Percentiles rank a stretch among this genome's conserved stretches.
These are phyloP conservation scores for Silene conica DNA, from an alignment of 148 eudicot species.

Conservation along the genomic window DNA sequence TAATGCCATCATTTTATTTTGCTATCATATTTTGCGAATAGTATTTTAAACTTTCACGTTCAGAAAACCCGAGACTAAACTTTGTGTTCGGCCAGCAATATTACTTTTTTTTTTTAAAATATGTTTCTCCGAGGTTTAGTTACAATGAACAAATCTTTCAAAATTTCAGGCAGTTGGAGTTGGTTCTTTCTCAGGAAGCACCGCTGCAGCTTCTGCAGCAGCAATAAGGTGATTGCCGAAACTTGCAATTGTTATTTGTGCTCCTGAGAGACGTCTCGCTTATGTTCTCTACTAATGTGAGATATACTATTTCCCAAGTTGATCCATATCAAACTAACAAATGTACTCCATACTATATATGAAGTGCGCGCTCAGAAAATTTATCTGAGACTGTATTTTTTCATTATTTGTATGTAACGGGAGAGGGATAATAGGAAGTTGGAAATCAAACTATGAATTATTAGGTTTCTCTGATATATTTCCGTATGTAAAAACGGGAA, in stretches of 20 bases:
- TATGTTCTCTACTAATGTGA: neutral
- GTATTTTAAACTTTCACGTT: neutral
- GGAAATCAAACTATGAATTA: neutral
- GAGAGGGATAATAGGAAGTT: neutral
- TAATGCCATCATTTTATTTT: too few species aligned
- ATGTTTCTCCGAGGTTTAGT: neutral
- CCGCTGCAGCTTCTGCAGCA: slow-evolving; percentile 96
- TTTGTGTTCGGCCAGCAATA: neutral
- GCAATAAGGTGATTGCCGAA: slow-evolving; percentile 68
- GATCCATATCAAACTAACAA: too few species aligned
- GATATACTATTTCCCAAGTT: too few species aligned
- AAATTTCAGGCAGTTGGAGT: slow-evolving; percentile 87
- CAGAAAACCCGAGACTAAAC: neutral
- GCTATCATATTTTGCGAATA: too few species aligned
- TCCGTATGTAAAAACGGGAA: slow-evolving; percentile 6
- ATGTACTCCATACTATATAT: neutral
- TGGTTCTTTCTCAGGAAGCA: slow-evolving; percentile 78
- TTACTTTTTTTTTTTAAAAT: neutral
- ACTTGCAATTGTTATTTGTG: neutral
- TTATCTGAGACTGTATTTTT: neutral
- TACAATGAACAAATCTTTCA: slow-evolving; percentile 3
- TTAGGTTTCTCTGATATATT: neutral
- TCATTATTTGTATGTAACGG: neutral
- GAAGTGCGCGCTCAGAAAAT: neutral
- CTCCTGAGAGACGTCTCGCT: neutral